Evolutionary conservation across 257 asterid species (phyloP).

Genomic region (Marsdenia floribunda): DNA sequence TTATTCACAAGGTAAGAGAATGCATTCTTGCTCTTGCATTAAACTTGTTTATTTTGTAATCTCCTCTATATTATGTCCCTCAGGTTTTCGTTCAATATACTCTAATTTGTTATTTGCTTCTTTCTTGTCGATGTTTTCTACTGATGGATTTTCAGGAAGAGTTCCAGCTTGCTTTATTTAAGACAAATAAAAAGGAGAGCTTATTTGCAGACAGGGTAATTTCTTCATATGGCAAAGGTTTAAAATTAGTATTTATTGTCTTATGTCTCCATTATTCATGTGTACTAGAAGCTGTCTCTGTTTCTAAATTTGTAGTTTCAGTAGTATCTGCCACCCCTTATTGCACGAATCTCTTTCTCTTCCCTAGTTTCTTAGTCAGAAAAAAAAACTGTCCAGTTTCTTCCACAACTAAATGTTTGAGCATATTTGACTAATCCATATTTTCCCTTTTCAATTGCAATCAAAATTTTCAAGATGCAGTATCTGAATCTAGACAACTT

Average conservation of each 20-base stretch:
- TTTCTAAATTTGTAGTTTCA: not conserved
- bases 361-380: not conserved
- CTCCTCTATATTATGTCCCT: conserved; percentile 2
- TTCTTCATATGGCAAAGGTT: conserved; percentile 25
- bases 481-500: not conserved
- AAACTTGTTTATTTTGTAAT: not conserved
- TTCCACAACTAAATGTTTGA: not conserved
- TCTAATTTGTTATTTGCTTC: not conserved
- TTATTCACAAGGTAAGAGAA: conserved; percentile 68
- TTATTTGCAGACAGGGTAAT: conserved; percentile 87
- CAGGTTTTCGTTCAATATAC: not conserved
- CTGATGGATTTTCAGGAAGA: conserved; percentile 57
- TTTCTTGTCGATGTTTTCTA: conserved; percentile 17
- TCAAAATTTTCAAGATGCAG: not conserved
- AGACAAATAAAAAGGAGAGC: conserved; percentile 71
- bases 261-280: not conserved
- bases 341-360: not conserved
- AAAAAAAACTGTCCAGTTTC: not conserved
- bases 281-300: not conserved
- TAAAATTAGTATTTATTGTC: not conserved
- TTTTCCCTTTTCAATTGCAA: not conserved
- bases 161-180: conserved; percentile 81
- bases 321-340: not conserved
- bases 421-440: not conserved
- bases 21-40: conserved; percentile 1